A percentile compares a stretch with the other conserved stretches of the same genome.
Evolutionary conservation across 441 rosid genomes (phyloP).

Genomic region (Populus hybrid): DNA sequence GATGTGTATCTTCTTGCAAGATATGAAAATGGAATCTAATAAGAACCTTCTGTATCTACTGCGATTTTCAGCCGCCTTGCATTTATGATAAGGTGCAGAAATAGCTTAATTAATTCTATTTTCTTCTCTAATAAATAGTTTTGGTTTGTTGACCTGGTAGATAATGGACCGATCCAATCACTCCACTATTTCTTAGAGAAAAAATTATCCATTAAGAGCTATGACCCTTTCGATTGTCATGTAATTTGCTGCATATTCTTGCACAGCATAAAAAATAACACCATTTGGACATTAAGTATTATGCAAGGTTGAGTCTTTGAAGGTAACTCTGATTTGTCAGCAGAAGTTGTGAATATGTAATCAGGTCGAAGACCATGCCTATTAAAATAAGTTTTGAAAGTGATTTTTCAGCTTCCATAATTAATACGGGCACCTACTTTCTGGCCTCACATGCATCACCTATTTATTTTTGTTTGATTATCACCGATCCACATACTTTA

Average conservation of each 20-base stretch:
- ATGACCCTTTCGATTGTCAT: neutral
- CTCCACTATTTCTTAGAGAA: neutral
- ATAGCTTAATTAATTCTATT: neutral
- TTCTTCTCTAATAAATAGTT: neutral
- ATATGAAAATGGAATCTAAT: neutral
- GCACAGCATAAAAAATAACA: neutral
- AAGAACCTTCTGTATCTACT: neutral
- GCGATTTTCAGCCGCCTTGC: neutral
- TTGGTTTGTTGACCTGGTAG: neutral
- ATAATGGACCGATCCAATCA: neutral
- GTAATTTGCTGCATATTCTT: neutral
- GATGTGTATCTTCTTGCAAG: neutral
- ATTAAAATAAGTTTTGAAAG: constrained; percentile 25
- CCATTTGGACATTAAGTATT: neutral
- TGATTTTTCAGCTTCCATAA: constrained; percentile 29
- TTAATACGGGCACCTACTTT: constrained; percentile 26
- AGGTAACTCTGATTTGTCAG: neutral
- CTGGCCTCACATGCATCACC: neutral
- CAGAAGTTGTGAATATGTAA: neutral
- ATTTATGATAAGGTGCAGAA: neutral
- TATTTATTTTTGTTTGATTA: neutral
- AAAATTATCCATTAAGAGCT: neutral
- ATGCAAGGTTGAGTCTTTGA: neutral
- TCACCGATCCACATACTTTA: neutral
- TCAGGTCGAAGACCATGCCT: neutral